A percentile compares a stretch with the other conserved stretches of the same genome.
Conservation (phyloP, 352 stramenopile species). For the Salisapilia sapeloensis region DNA sequence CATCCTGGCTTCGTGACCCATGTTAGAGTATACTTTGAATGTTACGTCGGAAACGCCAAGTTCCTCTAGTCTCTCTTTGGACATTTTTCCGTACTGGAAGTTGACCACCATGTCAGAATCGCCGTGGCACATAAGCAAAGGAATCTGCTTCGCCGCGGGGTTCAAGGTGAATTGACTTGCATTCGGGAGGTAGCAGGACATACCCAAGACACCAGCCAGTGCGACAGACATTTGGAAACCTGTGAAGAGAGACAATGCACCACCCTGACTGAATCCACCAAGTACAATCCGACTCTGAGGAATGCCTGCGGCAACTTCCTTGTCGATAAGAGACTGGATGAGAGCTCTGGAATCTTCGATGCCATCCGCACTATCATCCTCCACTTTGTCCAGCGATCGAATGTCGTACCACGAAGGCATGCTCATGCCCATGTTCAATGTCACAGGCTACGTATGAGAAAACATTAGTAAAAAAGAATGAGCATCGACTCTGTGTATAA, state of each 20-base stretch:
- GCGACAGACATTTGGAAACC: constrained; percentile 39
- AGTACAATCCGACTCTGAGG: constrained; percentile 85
- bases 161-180: constrained; percentile 15
- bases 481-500: neutral
- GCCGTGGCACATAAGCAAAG: constrained; percentile 66
- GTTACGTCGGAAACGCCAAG: constrained; percentile 31
- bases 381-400: constrained; percentile 69
- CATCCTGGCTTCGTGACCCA: constrained; percentile 44
- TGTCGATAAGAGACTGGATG: constrained; percentile 71
- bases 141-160: constrained; percentile 32
- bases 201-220: constrained; percentile 42
- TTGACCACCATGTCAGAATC: constrained; percentile 41
- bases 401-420: constrained; percentile 95
- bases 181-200: constrained; percentile 65
- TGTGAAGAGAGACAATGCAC: constrained; percentile 79
- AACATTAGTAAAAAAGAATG: neutral
- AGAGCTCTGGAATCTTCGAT: constrained; percentile 71
- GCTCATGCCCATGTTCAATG: constrained; percentile 88
- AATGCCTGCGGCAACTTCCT: constrained; percentile 47
- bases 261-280: constrained; percentile 90
- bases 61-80: constrained; percentile 34
- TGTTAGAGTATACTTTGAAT: constrained; percentile 42
- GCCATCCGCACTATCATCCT: constrained; percentile 75
- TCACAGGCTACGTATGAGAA: constrained; percentile 82
- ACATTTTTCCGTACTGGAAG: constrained; percentile 39